phyloP scores from a whole-genome alignment of 148 eudicot genomes.

The Camellia granthamiana region DNA sequence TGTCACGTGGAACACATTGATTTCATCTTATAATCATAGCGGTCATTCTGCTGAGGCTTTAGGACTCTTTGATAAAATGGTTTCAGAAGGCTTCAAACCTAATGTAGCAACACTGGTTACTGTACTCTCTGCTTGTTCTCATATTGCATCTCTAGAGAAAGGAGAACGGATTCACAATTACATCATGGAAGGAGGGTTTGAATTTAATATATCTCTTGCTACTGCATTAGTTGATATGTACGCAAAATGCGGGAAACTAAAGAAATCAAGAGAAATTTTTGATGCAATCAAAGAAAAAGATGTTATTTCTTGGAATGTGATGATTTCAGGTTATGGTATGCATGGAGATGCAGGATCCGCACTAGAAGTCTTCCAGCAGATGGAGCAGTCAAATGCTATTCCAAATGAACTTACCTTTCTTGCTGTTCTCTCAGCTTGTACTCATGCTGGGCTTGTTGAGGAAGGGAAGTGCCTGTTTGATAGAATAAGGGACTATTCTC shows the following conservation, averaged over 20 bases:
- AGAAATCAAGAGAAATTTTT: conserved; percentile 49
- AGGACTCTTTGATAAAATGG: conserved; percentile 48
- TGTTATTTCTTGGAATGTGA: conserved; percentile 65
- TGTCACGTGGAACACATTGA: conserved; percentile 61
- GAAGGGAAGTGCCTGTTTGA: conserved; percentile 45
- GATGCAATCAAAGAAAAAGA: conserved; percentile 54
- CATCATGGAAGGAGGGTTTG: conserved; percentile 32
- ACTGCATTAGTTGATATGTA: conserved; percentile 73
- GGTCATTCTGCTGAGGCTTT: conserved; percentile 44
- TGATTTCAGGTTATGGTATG: conserved; percentile 73
- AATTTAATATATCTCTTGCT: conserved; percentile 36
- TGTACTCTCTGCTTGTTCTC: conserved; percentile 64
- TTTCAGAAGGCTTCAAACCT: conserved; percentile 46
- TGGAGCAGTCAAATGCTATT: conserved; percentile 44
- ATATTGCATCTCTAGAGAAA: conserved; percentile 45
- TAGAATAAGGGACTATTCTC: conserved; percentile 49
- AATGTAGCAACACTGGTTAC: conserved; percentile 46
- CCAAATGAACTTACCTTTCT: conserved; percentile 72
- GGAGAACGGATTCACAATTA: conserved; percentile 49
- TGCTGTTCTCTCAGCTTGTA: conserved; percentile 63
- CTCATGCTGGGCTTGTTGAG: conserved; percentile 56
- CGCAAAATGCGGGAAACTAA: conserved; percentile 71
- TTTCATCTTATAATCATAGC: conserved; percentile 41
- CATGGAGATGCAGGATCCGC: conserved; percentile 67
- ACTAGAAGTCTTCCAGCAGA: conserved; percentile 41